phyloP scores from a whole-genome alignment of 768 basidiomycete genomes.

The Tricholoma sp. region DNA sequence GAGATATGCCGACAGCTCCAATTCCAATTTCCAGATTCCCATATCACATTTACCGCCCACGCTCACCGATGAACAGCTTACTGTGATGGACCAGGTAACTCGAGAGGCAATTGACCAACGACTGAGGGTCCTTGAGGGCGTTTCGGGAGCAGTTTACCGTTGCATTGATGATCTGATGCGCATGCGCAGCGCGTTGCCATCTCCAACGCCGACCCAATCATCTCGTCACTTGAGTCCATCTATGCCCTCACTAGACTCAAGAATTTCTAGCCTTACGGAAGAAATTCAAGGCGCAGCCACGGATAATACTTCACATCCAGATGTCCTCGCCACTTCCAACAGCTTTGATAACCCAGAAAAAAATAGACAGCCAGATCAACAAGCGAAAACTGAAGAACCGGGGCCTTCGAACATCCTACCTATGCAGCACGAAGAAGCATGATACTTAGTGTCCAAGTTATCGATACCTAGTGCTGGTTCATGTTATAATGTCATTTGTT shows the following conservation, averaged over 20 bases:
- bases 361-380: neutral
- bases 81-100: constrained; percentile 59
- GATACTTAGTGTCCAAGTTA: neutral
- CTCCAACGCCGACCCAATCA: constrained; percentile 16
- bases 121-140: constrained; percentile 70
- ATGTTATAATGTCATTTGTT: neutral
- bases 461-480: neutral
- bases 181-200: constrained; percentile 67
- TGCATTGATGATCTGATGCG: constrained; percentile 78
- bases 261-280: neutral
- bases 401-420: neutral
- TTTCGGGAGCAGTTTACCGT: constrained; percentile 66
- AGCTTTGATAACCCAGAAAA: constrained; percentile 2
- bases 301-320: neutral
- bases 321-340: neutral
- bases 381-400: neutral
- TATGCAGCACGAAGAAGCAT: neutral
- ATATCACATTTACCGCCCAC: constrained; percentile 37
- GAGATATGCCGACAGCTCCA: neutral
- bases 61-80: constrained; percentile 59
- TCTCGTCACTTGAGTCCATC: constrained; percentile 11
- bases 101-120: constrained; percentile 84
- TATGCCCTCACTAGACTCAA: constrained; percentile 4
- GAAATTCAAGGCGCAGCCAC: neutral
- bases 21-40: constrained; percentile 1